A percentile compares a stretch with the other conserved stretches of the same genome.
Conservation (phyloP, 2,329 filamentous ascomycete species). For the Davidsoniella virescens region DNA sequence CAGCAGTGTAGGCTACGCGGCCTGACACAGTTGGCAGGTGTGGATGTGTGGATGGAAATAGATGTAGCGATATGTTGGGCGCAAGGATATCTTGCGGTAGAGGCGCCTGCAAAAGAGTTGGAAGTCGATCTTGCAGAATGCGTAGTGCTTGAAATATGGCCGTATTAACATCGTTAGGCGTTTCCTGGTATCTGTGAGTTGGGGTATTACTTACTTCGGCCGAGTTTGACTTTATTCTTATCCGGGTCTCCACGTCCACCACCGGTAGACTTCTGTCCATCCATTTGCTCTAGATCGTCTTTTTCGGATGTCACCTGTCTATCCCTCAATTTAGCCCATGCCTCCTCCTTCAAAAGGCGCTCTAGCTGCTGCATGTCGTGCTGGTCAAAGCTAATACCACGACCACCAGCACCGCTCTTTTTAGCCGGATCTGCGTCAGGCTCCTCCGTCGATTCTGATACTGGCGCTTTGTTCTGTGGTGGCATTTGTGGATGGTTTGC, state of each 20-base stretch:
- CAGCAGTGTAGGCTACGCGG: conserved; percentile 77
- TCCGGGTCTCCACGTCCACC: conserved; percentile 21
- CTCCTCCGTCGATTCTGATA: neutral
- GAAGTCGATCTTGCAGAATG: conserved; percentile 49
- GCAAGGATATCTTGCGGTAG: conserved; percentile 61
- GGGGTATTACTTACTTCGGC: conserved; percentile 34
- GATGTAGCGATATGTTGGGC: conserved; percentile 53
- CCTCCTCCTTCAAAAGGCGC: conserved; percentile 5
- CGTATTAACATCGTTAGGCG: neutral
- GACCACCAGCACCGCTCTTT: neutral
- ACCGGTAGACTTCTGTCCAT: neutral
- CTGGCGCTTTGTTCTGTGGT: no score
- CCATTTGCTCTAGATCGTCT: neutral
- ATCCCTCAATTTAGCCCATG: conserved; percentile 1
- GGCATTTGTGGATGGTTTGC: neutral
- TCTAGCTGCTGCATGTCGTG: conserved; percentile 5
- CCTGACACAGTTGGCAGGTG: conserved; percentile 87
- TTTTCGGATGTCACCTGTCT: neutral
- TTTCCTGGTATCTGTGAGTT: neutral
- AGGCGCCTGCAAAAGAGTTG: conserved; percentile 48
- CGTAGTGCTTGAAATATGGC: conserved; percentile 34
- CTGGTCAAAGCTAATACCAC: conserved; percentile 1
- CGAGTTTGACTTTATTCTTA: conserved; percentile 45
- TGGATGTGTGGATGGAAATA: conserved; percentile 63
- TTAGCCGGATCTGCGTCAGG: neutral